Base-by-base conservation (phyloP, 2,329 filamentous ascomycete genomes). In the Fusarium agapanthi region DNA sequence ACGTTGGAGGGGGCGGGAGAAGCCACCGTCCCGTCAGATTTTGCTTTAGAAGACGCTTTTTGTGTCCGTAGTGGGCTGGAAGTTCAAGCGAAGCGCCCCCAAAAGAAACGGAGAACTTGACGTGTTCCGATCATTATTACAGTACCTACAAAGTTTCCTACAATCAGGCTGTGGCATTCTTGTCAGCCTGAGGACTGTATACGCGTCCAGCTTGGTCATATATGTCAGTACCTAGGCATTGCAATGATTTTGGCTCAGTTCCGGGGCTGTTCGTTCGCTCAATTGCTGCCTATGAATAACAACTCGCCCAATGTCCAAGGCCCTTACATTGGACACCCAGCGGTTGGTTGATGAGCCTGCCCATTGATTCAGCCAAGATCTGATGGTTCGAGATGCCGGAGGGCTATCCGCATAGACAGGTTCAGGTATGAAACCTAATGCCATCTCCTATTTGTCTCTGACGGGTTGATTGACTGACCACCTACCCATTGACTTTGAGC, bases 131-230 rank as follows among this genome's bases (percentile, higher is more conserved):
- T 30, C 30, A 34, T 24, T n/a, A 37, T 55, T 56, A 26, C 32
- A n/a, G 24, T 20, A 44, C 12, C 18, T 20, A 28, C 47, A 38
- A 47, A 50, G 40, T 59, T 70, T 55, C 56, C 37, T 50, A 28
- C n/a, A 45, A 22, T 32, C 40, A 65, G 68, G 65, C 69, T 67
- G 69, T 73, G 70, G 51, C 54, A 69, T 58, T 67, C 53, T 57
- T 66, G 37, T 59, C 69, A 70, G 34, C 34, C 32, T 20, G 32
- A 26, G 65, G 69, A 53, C 65, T 72, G 59, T 61, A 59, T 70
- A 70, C 69, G 69, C 65, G 69, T 73, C 60, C 53, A 59, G 48
- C 53, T 44, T 51, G 51, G 65, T 72, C 68, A 65, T 56, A n/a
- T 38, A 28, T 37, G 32, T 51, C 15, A 20, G n/a, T 20, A 15